Conservation (phyloP, 2,329 filamentous ascomycete species). For the Microdochium trichocladiopsis region DNA sequence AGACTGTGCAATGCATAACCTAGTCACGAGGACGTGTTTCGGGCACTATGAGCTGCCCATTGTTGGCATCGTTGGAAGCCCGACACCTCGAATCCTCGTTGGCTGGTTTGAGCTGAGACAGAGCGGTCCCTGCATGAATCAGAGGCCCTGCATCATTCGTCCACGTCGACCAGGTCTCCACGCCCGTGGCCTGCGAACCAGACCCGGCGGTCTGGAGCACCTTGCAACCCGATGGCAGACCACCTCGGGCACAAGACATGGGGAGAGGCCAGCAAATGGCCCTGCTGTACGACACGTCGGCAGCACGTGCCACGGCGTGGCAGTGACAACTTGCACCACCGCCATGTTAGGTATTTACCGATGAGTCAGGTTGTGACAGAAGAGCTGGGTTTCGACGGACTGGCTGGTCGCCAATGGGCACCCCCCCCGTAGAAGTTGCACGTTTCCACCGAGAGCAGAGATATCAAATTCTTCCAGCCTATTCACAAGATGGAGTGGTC, state of each 20-base stretch:
- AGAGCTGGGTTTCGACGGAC: slow-evolving; percentile 19
- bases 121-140: neutral
- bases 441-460: no score
- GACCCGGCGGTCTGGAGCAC: neutral
- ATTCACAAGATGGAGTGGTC: no score
- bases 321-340: neutral
- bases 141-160: neutral
- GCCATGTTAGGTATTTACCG: neutral
- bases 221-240: neutral
- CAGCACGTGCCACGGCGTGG: neutral
- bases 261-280: neutral
- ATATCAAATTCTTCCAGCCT: no score
- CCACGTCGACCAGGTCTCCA: neutral
- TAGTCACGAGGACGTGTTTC: neutral
- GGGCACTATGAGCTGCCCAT: neutral
- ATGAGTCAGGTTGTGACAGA: no score
- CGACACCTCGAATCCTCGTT: neutral
- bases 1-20: neutral
- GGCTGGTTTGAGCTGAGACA: neutral
- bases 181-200: neutral
- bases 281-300: neutral
- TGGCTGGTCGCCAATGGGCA: slow-evolving; percentile 19
- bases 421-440: slow-evolving; percentile 12
- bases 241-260: neutral
- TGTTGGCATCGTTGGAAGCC: neutral